Base-by-base conservation (phyloP, 768 basidiomycete species). In the Phaeotremella skinneri region DNA sequence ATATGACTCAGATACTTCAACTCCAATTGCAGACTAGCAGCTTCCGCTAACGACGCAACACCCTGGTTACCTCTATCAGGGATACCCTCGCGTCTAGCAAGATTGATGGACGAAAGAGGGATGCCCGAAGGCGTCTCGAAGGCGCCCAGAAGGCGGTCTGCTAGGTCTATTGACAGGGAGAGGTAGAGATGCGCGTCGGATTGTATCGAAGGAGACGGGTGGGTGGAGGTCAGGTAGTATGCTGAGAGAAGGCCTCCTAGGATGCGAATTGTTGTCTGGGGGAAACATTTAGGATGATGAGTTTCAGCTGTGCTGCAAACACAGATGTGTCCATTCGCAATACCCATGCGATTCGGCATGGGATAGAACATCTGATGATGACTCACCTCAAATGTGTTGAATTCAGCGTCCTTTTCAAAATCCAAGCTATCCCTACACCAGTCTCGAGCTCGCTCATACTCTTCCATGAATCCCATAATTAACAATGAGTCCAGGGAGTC, bases 371-470 rank as follows among this genome's bases (percentile, higher is more conserved):
- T 16, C 45, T 21, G 13, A 26, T 23, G 23, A 2, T 0, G 5
- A 61, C 85, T 42, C 61, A 90, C 91, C 82, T 97, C 93, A 67
- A 98, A 98, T 0, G 90, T 91, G 74, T 86, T 96, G 74, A 88
- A 89, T 29, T 82, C 77, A 34, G 81, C 90, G 67, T 91, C 86
- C 17, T 84, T 81, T 20, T 93, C 88, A 64, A 94, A 91, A 6
- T 81, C 79, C 56, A 96, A 79, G 27, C 83, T 79, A 13, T 82
- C 80, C 21, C 80, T 81, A 9, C 93, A 82, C 93, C 93, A 98
- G 39, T 82, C 72, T 20, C 87, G 80, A 3, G 91, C 88, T 5
- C 90, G 82, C 43, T 79, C 56, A 72, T 91, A 91, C 76, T 96
- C 92, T 1, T 85, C 84, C 9, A 83, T 75, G 16, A 96, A 81